Percentiles rank a stretch among this genome's conserved stretches.
Evolutionary conservation across 208 protist species (phyloP).

Genomic region (Strigomonas culicis): DNA sequence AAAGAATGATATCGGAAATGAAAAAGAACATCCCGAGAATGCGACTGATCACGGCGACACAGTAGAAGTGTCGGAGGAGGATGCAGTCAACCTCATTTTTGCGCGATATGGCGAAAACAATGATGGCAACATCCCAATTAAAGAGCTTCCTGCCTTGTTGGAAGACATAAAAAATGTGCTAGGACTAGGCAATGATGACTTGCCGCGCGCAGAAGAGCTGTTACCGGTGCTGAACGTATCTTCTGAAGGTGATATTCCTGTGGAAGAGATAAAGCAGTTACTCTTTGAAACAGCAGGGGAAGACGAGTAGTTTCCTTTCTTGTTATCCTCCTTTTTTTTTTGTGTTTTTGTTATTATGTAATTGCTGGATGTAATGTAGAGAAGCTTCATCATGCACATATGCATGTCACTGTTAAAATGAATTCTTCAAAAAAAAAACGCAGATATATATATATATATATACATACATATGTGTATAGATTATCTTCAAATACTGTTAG

Average conservation of each 20-base stretch:
- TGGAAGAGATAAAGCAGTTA: conserved; percentile 63
- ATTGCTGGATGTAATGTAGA: not conserved
- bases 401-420: not conserved
- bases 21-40: not conserved
- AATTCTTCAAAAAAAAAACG: not conserved
- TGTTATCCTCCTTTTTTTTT: conserved; percentile 12
- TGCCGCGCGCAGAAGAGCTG: conserved; percentile 47
- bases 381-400: not conserved
- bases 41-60: conserved; percentile 14
- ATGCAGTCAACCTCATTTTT: conserved; percentile 51
- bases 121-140: conserved; percentile 30
- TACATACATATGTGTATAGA: not conserved
- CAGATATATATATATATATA: conserved; percentile 1
- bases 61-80: conserved; percentile 20
- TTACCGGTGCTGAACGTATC: conserved; percentile 28
- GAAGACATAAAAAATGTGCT: conserved; percentile 43
- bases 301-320: not conserved
- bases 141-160: conserved; percentile 53
- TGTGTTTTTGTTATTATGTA: not conserved
- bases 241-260: conserved; percentile 47
- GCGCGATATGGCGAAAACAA: conserved; percentile 47
- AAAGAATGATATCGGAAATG: not conserved
- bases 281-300: conserved; percentile 38
- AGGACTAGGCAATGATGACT: conserved; percentile 42
- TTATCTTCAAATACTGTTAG: not conserved